Conservation (phyloP, 257 asterid genomes). For the Asclepias syriaca region DNA sequence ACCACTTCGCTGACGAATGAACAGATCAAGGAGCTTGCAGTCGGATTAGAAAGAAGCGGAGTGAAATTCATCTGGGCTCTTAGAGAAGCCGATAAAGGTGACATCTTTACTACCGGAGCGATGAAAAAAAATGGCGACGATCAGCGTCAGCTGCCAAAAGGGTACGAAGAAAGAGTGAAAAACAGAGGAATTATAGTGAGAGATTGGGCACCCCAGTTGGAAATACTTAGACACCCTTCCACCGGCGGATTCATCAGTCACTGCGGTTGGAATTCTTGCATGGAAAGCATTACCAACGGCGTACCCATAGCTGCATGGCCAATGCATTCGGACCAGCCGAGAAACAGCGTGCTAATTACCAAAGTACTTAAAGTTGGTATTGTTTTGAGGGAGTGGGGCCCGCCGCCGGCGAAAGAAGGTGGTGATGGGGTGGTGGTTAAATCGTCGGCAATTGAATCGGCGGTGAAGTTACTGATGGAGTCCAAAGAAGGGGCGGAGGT, state of each 20-base stretch:
- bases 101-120: conserved; percentile 5
- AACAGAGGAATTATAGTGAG: conserved; percentile 31
- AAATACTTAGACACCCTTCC: conserved; percentile 35
- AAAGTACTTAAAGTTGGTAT: conserved; percentile 30
- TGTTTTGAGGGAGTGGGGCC: conserved; percentile 35
- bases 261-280: conserved; percentile 60
- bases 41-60: conserved; percentile 1
- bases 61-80: conserved; percentile 7
- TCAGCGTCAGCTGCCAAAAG: conserved; percentile 23
- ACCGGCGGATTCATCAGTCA: conserved; percentile 50
- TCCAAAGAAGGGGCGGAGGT: conserved; percentile 32
- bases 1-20: neutral
- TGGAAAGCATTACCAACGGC: conserved; percentile 47
- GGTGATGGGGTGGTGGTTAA: conserved; percentile 20
- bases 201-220: conserved; percentile 55
- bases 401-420: too few species aligned
- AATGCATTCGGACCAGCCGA: conserved; percentile 54
- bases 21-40: conserved; percentile 2
- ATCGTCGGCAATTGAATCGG: conserved; percentile 13
- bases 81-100: conserved; percentile 10
- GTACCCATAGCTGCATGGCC: conserved; percentile 55
- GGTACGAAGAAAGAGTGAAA: conserved; percentile 26
- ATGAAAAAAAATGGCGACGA: neutral
- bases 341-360: conserved; percentile 26
- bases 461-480: conserved; percentile 33